These are phyloP conservation scores for Cyathus striatus DNA, from an alignment of 768 basidiomycete species.

Conservation along the genomic window DNA sequence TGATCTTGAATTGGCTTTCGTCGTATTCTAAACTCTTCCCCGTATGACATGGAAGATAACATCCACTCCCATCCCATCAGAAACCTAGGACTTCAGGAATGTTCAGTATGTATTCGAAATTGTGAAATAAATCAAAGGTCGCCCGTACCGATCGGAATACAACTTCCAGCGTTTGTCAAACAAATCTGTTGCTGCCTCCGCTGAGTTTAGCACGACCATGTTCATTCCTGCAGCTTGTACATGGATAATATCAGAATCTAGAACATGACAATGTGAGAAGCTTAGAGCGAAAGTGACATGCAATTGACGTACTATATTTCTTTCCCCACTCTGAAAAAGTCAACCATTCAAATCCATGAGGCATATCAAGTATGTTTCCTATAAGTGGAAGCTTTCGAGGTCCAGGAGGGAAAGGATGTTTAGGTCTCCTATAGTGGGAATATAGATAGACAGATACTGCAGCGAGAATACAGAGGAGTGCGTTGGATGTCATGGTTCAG, in stretches of 20 bases:
- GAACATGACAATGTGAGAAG: not conserved
- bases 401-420: not conserved
- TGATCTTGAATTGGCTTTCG: not conserved
- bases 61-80: not conserved
- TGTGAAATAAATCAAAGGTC: not conserved
- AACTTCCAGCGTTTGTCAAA: conserved; percentile 7
- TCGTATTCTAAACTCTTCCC: not conserved
- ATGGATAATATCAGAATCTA: conserved; percentile 6
- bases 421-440: not conserved
- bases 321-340: not conserved
- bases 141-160: conserved; percentile 8
- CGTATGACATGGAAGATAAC: not conserved
- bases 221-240: conserved; percentile 3
- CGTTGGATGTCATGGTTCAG: too few relatives aligned
- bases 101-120: not conserved
- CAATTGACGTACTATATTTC: not conserved
- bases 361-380: not conserved
- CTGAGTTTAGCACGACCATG: conserved; percentile 9
- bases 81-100: not conserved
- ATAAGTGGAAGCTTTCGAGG: not conserved
- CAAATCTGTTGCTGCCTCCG: conserved; percentile 6
- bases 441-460: too few relatives aligned
- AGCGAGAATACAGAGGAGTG: too few relatives aligned
- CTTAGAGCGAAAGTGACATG: too few relatives aligned
- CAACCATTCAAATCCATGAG: not conserved